Evolutionary conservation across 2,329 filamentous ascomycete genomes (phyloP), one percentile per base, ranked within the genome.

Genomic region (Trichoderma harzianum): DNA sequence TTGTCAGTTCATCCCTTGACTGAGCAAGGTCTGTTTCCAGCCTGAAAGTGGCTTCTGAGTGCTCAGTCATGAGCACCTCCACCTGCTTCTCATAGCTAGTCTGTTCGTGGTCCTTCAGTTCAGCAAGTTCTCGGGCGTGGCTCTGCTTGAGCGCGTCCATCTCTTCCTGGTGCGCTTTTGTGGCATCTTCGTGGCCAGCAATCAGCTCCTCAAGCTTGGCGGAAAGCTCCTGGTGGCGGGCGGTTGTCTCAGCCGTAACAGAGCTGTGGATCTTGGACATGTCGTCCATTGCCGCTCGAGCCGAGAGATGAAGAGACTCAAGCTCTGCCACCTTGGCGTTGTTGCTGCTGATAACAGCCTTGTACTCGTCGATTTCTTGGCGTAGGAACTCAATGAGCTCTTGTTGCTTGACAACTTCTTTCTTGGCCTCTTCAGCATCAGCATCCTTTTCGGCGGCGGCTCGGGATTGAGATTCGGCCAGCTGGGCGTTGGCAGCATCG

Each of bases 291-390:
- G 95, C 88, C 61, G 87, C 82, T 76, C 90, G 88, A 65, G 92
- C 88, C 30, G 87, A 86, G 36, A 87, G 81, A 78, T 97, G 92
- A 5, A 91, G 88, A 74, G 90, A 83, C 80, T 97, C 94, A 16
- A 97, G 86, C 74, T 92, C 88, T 3, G 90, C 86, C 34, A 97
- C 90, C 76, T 91, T 93, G 51, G 87, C 79, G 14, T 90, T 85
- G 76, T 95, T 93, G 75, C 84, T 86, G 74, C 88, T 87, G 76
- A 97, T 91, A 47, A 92, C 88, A 4, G 87, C 83, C 82, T 93
- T 95, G 82, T 97, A 94, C 78, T 94, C 90, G 66, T 95, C 90
- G 68, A 98, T 91, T 78, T 97, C 91, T 72, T 83, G 86, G 74
- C 92, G 92, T 55, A 98, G 82, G 58, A 85, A 85, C 43, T 85